Evolutionary conservation across 768 basidiomycete genomes (phyloP).

Genomic region (Flagelloscypha sp.): DNA sequence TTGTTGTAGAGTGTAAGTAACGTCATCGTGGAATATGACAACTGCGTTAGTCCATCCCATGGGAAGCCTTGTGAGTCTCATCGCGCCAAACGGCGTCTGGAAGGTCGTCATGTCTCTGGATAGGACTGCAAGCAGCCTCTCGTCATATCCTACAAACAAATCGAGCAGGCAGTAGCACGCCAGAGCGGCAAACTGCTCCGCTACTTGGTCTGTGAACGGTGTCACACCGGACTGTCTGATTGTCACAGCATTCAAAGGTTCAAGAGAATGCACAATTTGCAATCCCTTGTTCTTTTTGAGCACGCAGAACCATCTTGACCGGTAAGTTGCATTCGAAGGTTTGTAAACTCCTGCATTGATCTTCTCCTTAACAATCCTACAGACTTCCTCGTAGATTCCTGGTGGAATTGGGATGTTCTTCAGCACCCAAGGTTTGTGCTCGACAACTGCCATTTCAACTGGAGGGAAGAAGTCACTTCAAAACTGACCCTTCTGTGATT

Average conservation of each 20-base stretch:
- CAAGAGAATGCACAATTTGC: constrained; percentile 17
- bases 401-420: constrained; percentile 12
- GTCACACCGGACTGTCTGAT: constrained; percentile 14
- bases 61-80: constrained; percentile 16
- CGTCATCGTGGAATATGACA: constrained; percentile 22
- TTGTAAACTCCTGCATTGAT: constrained; percentile 11
- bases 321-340: constrained; percentile 3
- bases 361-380: constrained; percentile 11
- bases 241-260: constrained; percentile 19
- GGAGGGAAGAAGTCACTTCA: constrained; percentile 14
- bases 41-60: constrained; percentile 26
- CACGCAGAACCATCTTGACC: constrained; percentile 6
- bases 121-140: constrained; percentile 14
- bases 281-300: constrained; percentile 13
- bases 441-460: constrained; percentile 12
- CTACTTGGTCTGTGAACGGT: constrained; percentile 10
- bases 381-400: constrained; percentile 8
- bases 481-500: constrained; percentile 11
- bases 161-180: constrained; percentile 15
- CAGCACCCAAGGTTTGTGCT: constrained; percentile 17
- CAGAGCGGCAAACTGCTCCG: constrained; percentile 9
- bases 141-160: constrained; percentile 20
- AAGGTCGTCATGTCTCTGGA: constrained; percentile 26
- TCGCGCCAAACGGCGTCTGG: constrained; percentile 16
- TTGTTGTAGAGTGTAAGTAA: constrained; percentile 16